phyloP scores from a whole-genome alignment of 306 rosid species.

The Trichosanthes truncata region DNA sequence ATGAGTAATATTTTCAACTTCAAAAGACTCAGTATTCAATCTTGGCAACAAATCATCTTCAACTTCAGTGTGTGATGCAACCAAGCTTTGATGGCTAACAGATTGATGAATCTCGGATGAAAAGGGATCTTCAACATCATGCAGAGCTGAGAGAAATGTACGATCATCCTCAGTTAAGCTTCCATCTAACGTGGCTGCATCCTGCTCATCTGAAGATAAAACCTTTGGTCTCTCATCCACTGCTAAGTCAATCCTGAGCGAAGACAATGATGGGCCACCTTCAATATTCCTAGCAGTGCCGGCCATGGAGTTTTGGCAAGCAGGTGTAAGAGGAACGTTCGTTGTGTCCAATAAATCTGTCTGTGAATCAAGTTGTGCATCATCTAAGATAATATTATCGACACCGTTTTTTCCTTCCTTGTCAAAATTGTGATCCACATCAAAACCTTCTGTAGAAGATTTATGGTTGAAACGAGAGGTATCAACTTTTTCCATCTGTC shows the following conservation, averaged over 20 bases:
- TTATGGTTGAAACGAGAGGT: constrained; percentile 18
- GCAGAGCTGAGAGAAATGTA: constrained; percentile 49
- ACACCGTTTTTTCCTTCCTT: constrained; percentile 19
- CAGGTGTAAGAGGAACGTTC: constrained; percentile 20
- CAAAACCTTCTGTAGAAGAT: constrained; percentile 13
- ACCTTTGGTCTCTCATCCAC: constrained; percentile 36
- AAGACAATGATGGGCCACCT: constrained; percentile 20
- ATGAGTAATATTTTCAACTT: constrained; percentile 22
- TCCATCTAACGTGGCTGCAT: constrained; percentile 22
- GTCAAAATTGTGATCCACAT: constrained; percentile 17
- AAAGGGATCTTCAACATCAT: constrained; percentile 26
- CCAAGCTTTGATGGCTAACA: constrained; percentile 18
- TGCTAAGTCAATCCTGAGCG: constrained; percentile 19
- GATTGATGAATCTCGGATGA: constrained; percentile 23
- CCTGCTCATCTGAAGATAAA: constrained; percentile 30
- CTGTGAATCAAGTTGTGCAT: constrained; percentile 22
- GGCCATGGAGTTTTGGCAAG: constrained; percentile 22
- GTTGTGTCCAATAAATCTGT: constrained; percentile 14
- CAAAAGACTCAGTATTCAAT: constrained; percentile 18
- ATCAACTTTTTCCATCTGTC: constrained; percentile 28
- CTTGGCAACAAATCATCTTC: constrained; percentile 27
- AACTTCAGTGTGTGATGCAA: constrained; percentile 20
- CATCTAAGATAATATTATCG: constrained; percentile 10
- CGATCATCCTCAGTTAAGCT: constrained; percentile 36
- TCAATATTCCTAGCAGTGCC: constrained; percentile 21